Evolutionary conservation across 495 filamentous ascomycete genomes (phyloP).

Genomic region (Beverwykella pulmonaria): DNA sequence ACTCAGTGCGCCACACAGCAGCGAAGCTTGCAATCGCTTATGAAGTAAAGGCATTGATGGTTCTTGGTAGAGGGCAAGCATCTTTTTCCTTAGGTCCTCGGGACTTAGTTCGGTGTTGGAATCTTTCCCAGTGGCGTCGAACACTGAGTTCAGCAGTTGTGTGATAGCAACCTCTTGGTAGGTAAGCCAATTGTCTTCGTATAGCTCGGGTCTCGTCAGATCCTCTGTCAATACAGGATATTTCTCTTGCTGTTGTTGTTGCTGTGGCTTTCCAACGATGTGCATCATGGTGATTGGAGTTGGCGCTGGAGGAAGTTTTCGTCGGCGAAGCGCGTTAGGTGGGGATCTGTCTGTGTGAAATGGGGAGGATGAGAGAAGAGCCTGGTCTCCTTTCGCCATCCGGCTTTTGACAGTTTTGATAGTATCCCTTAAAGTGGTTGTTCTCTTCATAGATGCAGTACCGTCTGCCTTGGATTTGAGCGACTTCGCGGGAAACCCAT

Average conservation of each 20-base stretch:
- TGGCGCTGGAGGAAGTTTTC: constrained; percentile 15
- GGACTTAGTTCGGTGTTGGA: constrained; percentile 15
- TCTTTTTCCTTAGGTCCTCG: constrained; percentile 42
- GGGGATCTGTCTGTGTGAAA: constrained; percentile 36
- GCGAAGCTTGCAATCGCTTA: constrained; percentile 63
- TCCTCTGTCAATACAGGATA: constrained; percentile 61
- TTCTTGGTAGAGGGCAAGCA: constrained; percentile 61
- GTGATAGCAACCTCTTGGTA: constrained; percentile 66
- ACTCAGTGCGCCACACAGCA: constrained; percentile 64
- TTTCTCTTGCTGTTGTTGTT: constrained; percentile 37
- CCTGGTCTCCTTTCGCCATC: constrained; percentile 11
- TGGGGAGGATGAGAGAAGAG: constrained; percentile 29
- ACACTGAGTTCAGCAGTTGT: constrained; percentile 62
- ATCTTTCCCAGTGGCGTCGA: constrained; percentile 45
- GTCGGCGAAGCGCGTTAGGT: constrained; percentile 33
- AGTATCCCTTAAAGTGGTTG: background rate
- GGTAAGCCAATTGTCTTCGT: constrained; percentile 67
- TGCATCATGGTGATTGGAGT: constrained; percentile 33
- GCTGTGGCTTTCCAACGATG: constrained; percentile 23
- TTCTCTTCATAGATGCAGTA: constrained; percentile 10
- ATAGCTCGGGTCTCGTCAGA: constrained; percentile 59
- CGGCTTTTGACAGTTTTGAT: constrained; percentile 15
- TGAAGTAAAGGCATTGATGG: constrained; percentile 56
- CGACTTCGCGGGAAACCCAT: constrained; percentile 33
- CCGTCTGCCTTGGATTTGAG: constrained; percentile 26